A percentile compares a stretch with the other conserved stretches of the same genome.
These are phyloP conservation scores for Cercophora sp. DNA, from an alignment of 495 filamentous ascomycete genomes.

Conservation along the genomic window DNA sequence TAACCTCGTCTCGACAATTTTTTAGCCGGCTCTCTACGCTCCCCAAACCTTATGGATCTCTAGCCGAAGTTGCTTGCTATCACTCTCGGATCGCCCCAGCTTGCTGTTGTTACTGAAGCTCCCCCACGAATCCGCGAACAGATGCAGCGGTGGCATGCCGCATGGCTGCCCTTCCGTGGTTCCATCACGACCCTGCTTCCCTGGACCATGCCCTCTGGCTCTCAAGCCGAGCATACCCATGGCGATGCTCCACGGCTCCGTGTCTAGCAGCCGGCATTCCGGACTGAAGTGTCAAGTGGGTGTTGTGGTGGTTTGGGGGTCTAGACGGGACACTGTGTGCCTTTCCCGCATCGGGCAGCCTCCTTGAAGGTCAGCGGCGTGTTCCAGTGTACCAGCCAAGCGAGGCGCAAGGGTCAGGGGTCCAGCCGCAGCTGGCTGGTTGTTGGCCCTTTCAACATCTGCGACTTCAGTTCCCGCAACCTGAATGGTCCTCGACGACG, in stretches of 20 bases:
- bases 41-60: not conserved
- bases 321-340: conserved; percentile 2
- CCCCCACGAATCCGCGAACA: too few species aligned
- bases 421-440: not conserved
- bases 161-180: too few species aligned
- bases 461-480: conserved; percentile 7
- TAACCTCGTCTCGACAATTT: not conserved
- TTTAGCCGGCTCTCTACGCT: not conserved
- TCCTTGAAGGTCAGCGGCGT: not conserved
- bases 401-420: conserved; percentile 21
- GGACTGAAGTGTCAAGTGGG: conserved; percentile 6
- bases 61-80: not conserved
- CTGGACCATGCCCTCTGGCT: too few species aligned
- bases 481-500: conserved; percentile 8
- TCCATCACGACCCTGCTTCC: too few species aligned
- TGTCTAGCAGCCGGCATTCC: too few species aligned
- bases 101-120: too few species aligned
- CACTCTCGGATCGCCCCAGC: too few species aligned
- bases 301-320: not conserved
- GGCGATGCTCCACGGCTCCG: too few species aligned
- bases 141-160: too few species aligned
- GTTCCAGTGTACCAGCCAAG: conserved; percentile 8
- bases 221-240: too few species aligned
- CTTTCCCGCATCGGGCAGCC: conserved; percentile 1
- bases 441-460: conserved; percentile 8